These are phyloP conservation scores for Ceratocystis eucalypticola DNA, from an alignment of 2,329 filamentous ascomycete genomes.

Conservation along the genomic window DNA sequence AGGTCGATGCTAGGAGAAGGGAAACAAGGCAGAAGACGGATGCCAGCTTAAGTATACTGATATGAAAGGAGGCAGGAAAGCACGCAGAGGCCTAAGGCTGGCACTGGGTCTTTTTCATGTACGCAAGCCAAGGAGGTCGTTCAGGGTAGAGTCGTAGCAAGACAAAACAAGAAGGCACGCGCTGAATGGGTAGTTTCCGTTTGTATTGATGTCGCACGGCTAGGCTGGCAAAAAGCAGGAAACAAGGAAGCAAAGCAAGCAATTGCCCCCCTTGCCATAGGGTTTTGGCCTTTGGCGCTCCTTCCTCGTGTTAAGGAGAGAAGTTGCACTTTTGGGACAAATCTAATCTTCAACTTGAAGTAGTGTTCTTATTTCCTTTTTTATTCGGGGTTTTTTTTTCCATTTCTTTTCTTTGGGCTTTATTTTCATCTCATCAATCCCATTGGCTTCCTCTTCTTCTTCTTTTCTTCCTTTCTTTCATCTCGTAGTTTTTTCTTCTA, in stretches of 20 bases:
- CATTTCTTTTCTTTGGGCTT: background rate
- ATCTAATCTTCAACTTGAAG: background rate
- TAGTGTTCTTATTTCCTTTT: conserved; percentile 3
- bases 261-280: conserved; percentile 1
- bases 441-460: background rate
- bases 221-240: background rate
- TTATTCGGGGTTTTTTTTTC: conserved; percentile 1
- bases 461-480: conserved; percentile 6
- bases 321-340: conserved; percentile 5
- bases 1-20: background rate
- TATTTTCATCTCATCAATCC: background rate
- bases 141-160: background rate
- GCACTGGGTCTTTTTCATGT: background rate
- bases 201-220: conserved; percentile 4
- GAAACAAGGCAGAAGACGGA: background rate
- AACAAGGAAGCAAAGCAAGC: background rate
- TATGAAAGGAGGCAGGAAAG: background rate
- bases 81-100: background rate
- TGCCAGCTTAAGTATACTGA: background rate
- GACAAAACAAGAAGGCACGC: background rate
- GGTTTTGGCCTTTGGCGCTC: conserved; percentile 1
- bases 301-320: conserved; percentile 5
- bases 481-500: background rate
- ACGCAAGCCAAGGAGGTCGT: background rate
- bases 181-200: background rate